These are phyloP conservation scores for Magnaporthiopsis rhizophila DNA, from an alignment of 2,329 filamentous ascomycete genomes.

Conservation along the genomic window DNA sequence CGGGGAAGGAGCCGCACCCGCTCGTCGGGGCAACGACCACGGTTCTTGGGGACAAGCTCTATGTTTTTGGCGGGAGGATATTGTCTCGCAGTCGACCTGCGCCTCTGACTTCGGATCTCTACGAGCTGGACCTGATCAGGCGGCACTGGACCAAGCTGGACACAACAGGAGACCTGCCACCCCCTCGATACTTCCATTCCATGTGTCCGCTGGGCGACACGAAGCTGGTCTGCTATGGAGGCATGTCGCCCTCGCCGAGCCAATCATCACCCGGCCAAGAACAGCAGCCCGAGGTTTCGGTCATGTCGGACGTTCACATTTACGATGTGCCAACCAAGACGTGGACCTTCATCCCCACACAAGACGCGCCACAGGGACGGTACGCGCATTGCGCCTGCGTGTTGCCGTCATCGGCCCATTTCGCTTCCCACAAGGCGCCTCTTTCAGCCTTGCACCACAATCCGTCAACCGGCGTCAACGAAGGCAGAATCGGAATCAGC, in stretches of 20 bases:
- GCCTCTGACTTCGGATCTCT: constrained; percentile 80
- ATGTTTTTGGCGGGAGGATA: constrained; percentile 89
- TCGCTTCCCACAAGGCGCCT: constrained; percentile 76
- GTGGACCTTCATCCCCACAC: constrained; percentile 78
- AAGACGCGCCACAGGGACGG: constrained; percentile 80
- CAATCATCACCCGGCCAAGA: constrained; percentile 44
- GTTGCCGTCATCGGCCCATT: constrained; percentile 77
- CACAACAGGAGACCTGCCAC: constrained; percentile 74
- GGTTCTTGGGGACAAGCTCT: constrained; percentile 88
- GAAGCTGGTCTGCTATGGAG: constrained; percentile 95
- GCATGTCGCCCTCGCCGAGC: constrained; percentile 76
- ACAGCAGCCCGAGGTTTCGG: constrained; percentile 76
- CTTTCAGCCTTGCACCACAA: constrained; percentile 86
- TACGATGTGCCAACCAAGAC: constrained; percentile 76
- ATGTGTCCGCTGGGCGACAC: constrained; percentile 90
- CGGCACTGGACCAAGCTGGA: constrained; percentile 92
- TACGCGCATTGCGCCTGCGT: constrained; percentile 97
- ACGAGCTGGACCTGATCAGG: constrained; percentile 84
- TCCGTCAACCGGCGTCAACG: constrained; percentile 70
- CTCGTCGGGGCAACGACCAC: constrained; percentile 94
- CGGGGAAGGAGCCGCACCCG: constrained; percentile 82
- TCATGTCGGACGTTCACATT: constrained; percentile 97
- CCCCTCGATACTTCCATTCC: constrained; percentile 93
- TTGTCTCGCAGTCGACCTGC: constrained; percentile 73
- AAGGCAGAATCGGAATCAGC: constrained; percentile 78